Conservation (phyloP, 768 basidiomycete genomes). For the Cubamyces sp. region DNA sequence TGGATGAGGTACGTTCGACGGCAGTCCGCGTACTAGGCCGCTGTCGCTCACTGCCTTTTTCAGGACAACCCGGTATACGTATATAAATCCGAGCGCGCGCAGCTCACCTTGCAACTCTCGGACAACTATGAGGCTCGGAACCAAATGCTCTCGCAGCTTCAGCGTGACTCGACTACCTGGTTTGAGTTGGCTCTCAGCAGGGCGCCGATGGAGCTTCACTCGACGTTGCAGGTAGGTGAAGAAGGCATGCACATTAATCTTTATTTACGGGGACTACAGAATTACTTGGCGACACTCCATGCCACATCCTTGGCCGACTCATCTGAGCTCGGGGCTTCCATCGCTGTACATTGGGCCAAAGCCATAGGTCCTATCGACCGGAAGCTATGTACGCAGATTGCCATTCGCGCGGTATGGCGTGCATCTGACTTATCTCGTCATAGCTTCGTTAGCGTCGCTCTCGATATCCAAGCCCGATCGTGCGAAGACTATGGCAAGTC, state of each 20-base stretch:
- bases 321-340: constrained; percentile 88
- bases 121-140: constrained; percentile 87
- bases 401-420: background rate
- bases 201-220: constrained; percentile 91
- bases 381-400: constrained; percentile 64
- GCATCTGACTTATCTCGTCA: constrained; percentile 5
- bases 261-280: constrained; percentile 48
- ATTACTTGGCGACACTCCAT: constrained; percentile 83
- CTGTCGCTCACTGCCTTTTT: background rate
- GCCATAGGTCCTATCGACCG: constrained; percentile 77
- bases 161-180: constrained; percentile 79
- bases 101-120: constrained; percentile 76
- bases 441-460: constrained; percentile 58
- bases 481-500: constrained; percentile 78
- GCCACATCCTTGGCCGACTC: constrained; percentile 69
- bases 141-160: constrained; percentile 77
- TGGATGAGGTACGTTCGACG: constrained; percentile 70
- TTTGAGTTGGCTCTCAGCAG: constrained; percentile 84
- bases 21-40: background rate
- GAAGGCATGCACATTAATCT: background rate
- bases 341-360: constrained; percentile 86
- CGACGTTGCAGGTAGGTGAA: constrained; percentile 78
- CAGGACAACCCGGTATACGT: constrained; percentile 90
- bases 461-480: constrained; percentile 77
- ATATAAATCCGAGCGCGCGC: constrained; percentile 78